Base-by-base conservation (phyloP, 169 alveolate genomes). In the Eimeria acervulina region DNA sequence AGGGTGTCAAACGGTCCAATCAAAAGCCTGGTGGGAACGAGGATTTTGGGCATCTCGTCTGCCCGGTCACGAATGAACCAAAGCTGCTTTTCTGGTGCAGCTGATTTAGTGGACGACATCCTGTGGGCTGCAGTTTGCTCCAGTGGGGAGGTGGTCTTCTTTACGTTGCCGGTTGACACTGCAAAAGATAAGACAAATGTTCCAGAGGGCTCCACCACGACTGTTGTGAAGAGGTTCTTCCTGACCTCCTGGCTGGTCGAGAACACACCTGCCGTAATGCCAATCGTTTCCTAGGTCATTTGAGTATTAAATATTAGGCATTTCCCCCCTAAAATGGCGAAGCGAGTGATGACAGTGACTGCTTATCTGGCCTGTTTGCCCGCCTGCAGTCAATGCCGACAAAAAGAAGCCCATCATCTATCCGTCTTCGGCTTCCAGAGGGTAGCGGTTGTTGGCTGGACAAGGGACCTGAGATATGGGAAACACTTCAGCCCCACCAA, bases 111-210 rank as follows among this genome's bases (percentile, higher is more conserved):
- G 28, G 66, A 38, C 21, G 83, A 52, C 23, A n/a, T 70, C 28
- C 44, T 21, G 47, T 87, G 93, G 93, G 93, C 93, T 61, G 93
- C 93, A 55, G 81, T 87, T 26, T 87, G 81, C 80, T 87, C 93
- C 81, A 87, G 63, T 33, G 93, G 93, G 26, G 83, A 87, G 47
- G 93, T 87, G 52, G 40, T 28, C 55, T 87, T 87, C 61, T 61
- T 87, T 38, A 6, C 33, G 31, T 10, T 31, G 51, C 93, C 93
- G 5, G 66, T 5, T 26, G 63, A 61, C 26, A 44, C 59, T 21
- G 61, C 42, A 61, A 33, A 28, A 31, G 76, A 55, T 0, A 36
- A 21, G 63, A 47, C 90, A 44, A 44, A 23, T 19, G 44, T 15
- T 81, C 68, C 52, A 51, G 74, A 36, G 7, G 44, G 51, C 33